phyloP scores from a whole-genome alignment of 768 basidiomycete genomes.

The Rhizopogon roseolus region DNA sequence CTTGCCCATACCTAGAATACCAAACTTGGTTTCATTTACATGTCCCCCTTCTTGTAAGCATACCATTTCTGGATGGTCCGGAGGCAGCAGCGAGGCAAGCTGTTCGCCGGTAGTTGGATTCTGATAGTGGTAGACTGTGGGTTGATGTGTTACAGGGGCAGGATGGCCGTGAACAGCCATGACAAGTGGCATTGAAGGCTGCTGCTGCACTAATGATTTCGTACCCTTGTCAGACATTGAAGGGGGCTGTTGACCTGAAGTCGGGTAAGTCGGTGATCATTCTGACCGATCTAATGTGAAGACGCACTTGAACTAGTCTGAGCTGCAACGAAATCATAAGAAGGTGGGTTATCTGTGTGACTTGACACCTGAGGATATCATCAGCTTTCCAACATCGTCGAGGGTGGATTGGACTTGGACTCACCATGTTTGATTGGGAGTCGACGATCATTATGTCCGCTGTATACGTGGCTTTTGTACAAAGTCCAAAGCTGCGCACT shows the following conservation, averaged over 20 bases:
- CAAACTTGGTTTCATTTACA: conserved; percentile 55
- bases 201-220: conserved; percentile 7
- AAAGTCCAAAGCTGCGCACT: conserved; percentile 10
- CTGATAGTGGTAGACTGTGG: conserved; percentile 64
- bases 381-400: background rate
- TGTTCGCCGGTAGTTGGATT: conserved; percentile 57
- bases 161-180: conserved; percentile 14
- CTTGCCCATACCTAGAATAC: conserved; percentile 54
- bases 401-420: background rate
- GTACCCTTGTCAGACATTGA: conserved; percentile 7
- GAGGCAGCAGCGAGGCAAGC: conserved; percentile 62
- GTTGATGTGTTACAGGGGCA: conserved; percentile 31
- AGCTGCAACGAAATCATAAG: conserved; percentile 39
- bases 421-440: conserved; percentile 21
- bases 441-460: conserved; percentile 19
- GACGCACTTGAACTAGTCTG: conserved; percentile 23
- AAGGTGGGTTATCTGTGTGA: conserved; percentile 38
- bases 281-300: background rate
- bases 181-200: conserved; percentile 9
- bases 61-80: conserved; percentile 78
- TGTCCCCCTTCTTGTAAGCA: conserved; percentile 80
- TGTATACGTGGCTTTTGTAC: conserved; percentile 3
- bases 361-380: background rate
- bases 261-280: background rate
- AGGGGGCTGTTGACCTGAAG: conserved; percentile 8